Percentiles rank a stretch among this genome's conserved stretches.
These are phyloP conservation scores for Fomitopsis palustris DNA, from an alignment of 1,284 basidiomycete species.

Conservation along the genomic window DNA sequence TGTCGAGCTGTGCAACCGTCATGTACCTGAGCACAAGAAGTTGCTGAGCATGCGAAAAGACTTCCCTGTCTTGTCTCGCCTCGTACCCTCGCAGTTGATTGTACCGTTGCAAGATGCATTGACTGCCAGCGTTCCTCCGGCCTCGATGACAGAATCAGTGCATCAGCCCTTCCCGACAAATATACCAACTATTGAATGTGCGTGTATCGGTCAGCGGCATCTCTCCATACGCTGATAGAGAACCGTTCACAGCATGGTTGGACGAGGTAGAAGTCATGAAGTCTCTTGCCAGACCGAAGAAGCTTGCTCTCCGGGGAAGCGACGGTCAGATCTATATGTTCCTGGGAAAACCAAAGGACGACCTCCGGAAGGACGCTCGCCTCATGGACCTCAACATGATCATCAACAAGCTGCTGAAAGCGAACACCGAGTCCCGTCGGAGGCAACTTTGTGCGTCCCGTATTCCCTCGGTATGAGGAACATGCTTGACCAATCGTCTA, in stretches of 20 bases:
- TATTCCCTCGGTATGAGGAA: background rate
- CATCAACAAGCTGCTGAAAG: slow-evolving; percentile 96
- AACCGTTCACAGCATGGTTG: slow-evolving; percentile 51
- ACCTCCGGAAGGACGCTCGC: slow-evolving; percentile 95
- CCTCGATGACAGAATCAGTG: slow-evolving; percentile 50
- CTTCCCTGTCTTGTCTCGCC: slow-evolving; percentile 57
- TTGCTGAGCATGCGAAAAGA: slow-evolving; percentile 59
- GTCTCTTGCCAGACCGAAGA: slow-evolving; percentile 90
- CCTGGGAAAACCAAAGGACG: slow-evolving; percentile 97
- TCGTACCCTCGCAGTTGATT: slow-evolving; percentile 69
- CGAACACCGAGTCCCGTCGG: slow-evolving; percentile 89
- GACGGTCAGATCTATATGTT: slow-evolving; percentile 89
- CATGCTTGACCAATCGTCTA: slow-evolving; percentile 5
- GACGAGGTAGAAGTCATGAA: slow-evolving; percentile 92
- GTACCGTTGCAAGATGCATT: slow-evolving; percentile 94
- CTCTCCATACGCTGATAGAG: background rate
- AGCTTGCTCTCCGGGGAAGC: slow-evolving; percentile 83
- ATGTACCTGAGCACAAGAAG: slow-evolving; percentile 44
- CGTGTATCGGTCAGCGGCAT: slow-evolving; percentile 16
- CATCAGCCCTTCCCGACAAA: slow-evolving; percentile 84
- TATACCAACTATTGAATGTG: slow-evolving; percentile 78
- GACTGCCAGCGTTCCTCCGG: slow-evolving; percentile 82
- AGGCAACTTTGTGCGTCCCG: slow-evolving; percentile 75
- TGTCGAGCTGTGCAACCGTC: slow-evolving; percentile 62
- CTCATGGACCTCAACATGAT: slow-evolving; percentile 99